Percentiles rank a stretch among this genome's conserved stretches.
Evolutionary conservation across 2,329 filamentous ascomycete genomes (phyloP).

Genomic region (Epichloe uncinata): DNA sequence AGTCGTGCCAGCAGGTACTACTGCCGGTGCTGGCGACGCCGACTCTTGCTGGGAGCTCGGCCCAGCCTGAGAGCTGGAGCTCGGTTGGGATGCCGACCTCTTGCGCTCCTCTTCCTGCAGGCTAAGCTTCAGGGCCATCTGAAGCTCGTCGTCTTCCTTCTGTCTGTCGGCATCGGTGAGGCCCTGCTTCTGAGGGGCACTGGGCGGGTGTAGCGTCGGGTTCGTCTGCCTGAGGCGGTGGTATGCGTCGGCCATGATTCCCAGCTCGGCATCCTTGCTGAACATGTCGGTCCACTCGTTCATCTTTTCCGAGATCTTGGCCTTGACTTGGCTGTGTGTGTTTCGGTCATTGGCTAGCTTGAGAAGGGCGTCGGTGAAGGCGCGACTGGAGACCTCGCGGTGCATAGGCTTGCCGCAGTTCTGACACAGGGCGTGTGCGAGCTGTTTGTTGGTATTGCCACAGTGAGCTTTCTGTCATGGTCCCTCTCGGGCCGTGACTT

Average conservation of each 20-base stretch:
- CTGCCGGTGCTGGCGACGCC: conserved; percentile 34
- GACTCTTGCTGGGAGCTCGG: conserved; percentile 27
- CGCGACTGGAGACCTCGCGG: conserved; percentile 77
- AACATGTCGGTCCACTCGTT: conserved; percentile 96
- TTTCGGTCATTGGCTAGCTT: conserved; percentile 88
- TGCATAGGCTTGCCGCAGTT: conserved; percentile 83
- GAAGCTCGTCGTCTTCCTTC: conserved; percentile 93
- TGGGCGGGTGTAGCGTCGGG: conserved; percentile 80
- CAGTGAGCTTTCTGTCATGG: background rate
- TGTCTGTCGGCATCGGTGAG: conserved; percentile 82
- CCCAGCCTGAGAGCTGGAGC: conserved; percentile 18
- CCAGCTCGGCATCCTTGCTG: conserved; percentile 72
- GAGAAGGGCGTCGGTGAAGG: conserved; percentile 86
- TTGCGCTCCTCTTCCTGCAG: conserved; percentile 72
- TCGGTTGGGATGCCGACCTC: conserved; percentile 28
- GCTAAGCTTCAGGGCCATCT: conserved; percentile 87
- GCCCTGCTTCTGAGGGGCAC: conserved; percentile 82
- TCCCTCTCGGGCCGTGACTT: too few relatives aligned
- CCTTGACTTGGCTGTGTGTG: conserved; percentile 90
- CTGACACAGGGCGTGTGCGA: conserved; percentile 81
- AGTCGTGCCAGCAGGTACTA: conserved; percentile 71
- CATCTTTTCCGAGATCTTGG: conserved; percentile 95
- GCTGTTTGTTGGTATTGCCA: conserved; percentile 22
- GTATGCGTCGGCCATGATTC: conserved; percentile 95
- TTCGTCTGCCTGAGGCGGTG: conserved; percentile 72